Evolutionary conservation across 1,284 basidiomycete species (phyloP).

Genomic region (Apiotrichum laibachii): DNA sequence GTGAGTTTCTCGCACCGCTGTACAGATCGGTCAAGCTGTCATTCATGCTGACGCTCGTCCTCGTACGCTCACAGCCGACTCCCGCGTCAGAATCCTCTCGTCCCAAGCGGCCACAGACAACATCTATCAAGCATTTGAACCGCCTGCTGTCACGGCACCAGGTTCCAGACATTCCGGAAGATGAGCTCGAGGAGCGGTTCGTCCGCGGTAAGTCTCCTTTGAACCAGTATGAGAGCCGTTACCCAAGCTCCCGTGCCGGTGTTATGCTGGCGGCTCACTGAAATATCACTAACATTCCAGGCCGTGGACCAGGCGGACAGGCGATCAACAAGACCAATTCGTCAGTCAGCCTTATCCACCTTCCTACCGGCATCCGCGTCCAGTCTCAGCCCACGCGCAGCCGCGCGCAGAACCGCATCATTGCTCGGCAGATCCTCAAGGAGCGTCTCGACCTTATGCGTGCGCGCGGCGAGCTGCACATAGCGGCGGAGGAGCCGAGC

Average conservation of each 20-base stretch:
- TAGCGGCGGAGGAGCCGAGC: not conserved
- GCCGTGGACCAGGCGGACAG: slow-evolving; percentile 53
- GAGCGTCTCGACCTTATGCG: slow-evolving; percentile 44
- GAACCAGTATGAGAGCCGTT: too few species aligned
- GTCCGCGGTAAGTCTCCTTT: slow-evolving; percentile 39
- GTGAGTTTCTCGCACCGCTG: slow-evolving; percentile 1
- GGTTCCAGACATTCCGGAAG: slow-evolving; percentile 36
- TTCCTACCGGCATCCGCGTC: slow-evolving; percentile 52
- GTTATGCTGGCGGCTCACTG: not conserved
- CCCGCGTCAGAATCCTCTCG: slow-evolving; percentile 14
- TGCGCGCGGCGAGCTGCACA: slow-evolving; percentile 20
- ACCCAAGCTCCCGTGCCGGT: too few species aligned
- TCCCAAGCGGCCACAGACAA: not conserved
- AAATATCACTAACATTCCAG: slow-evolving; percentile 19
- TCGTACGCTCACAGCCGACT: not conserved
- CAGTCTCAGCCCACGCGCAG: slow-evolving; percentile 53
- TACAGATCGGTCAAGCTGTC: too few species aligned
- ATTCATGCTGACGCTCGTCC: not conserved
- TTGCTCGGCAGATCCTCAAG: slow-evolving; percentile 48
- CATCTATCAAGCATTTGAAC: slow-evolving; percentile 45
- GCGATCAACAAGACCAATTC: slow-evolving; percentile 54
- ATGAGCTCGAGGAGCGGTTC: slow-evolving; percentile 49
- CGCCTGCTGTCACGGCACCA: slow-evolving; percentile 31
- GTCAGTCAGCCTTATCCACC: slow-evolving; percentile 50
- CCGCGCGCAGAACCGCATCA: slow-evolving; percentile 49